These are phyloP conservation scores for Fistulifera pelliculosa DNA, from an alignment of 108 stramenopile genomes.

Conservation along the genomic window DNA sequence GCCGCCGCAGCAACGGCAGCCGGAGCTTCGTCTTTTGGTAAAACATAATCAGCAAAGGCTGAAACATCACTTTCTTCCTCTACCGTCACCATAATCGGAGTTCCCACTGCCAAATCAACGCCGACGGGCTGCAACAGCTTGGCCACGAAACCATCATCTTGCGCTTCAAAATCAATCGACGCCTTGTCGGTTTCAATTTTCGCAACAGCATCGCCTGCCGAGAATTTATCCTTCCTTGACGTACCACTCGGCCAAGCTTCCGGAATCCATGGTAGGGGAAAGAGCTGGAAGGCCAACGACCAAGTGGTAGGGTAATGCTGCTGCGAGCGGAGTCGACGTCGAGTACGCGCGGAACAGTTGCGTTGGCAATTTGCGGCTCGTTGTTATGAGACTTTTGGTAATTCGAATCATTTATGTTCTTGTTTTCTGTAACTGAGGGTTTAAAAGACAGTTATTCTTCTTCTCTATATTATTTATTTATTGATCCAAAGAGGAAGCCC, in stretches of 20 bases:
- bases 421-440: too few relatives aligned
- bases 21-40: constrained; percentile 20
- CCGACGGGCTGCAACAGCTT: constrained; percentile 75
- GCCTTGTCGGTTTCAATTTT: constrained; percentile 99
- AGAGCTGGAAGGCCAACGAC: constrained; percentile 93
- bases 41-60: constrained; percentile 73
- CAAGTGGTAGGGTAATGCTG: constrained; percentile 67
- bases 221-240: constrained; percentile 72
- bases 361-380: too few relatives aligned
- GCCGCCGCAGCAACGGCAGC: constrained; percentile 14
- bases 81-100: constrained; percentile 88
- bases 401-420: too few relatives aligned
- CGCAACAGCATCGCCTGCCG: constrained; percentile 88
- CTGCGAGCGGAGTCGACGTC: constrained; percentile 1
- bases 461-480: too few relatives aligned
- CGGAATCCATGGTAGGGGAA: constrained; percentile 89
- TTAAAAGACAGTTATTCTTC: too few relatives aligned
- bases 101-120: constrained; percentile 74
- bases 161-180: constrained; percentile 92
- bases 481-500: too few relatives aligned
- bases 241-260: constrained; percentile 86
- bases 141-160: constrained; percentile 93
- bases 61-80: constrained; percentile 71
- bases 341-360: background rate
- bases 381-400: too few relatives aligned